These are phyloP conservation scores for Debaryomycetaceae sp. DNA, from an alignment of 1,139 yeast genomes.

Conservation along the genomic window DNA sequence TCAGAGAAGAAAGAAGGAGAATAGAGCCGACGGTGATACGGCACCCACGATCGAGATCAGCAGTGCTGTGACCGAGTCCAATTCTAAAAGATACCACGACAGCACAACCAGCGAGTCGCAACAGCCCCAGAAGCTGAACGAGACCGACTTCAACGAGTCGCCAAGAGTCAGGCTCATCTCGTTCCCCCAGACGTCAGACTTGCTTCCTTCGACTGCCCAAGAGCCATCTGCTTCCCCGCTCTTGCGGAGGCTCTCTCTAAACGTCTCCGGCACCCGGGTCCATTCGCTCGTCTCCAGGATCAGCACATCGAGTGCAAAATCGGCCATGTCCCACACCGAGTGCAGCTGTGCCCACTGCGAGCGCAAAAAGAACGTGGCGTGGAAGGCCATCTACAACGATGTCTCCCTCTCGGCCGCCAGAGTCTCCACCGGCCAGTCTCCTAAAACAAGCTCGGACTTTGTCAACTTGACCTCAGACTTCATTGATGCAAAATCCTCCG, in stretches of 20 bases:
- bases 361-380: slow-evolving; percentile 13
- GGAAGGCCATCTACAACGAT: slow-evolving; percentile 45
- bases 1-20: background rate
- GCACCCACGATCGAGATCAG: background rate
- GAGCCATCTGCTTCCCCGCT: background rate
- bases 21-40: background rate
- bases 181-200: background rate
- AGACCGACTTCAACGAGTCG: background rate
- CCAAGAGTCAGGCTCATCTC: background rate
- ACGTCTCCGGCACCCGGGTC: slow-evolving; percentile 1
- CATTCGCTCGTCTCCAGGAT: slow-evolving; percentile 6
- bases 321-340: background rate
- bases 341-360: background rate
- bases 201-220: background rate
- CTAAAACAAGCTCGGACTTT: slow-evolving; percentile 17
- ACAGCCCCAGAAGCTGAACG: background rate
- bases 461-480: slow-evolving; percentile 28
- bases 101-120: background rate
- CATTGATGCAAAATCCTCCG: slow-evolving; percentile 3
- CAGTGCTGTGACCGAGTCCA: slow-evolving; percentile 1
- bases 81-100: background rate
- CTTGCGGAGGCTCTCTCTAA: background rate
- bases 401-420: slow-evolving; percentile 51
- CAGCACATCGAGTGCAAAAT: slow-evolving; percentile 3
- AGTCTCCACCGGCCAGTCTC: slow-evolving; percentile 41